Percentiles rank a stretch among this genome's conserved stretches.
Evolutionary conservation across 352 stramenopile genomes (phyloP).

Genomic region (Pythium phragmiticola): DNA sequence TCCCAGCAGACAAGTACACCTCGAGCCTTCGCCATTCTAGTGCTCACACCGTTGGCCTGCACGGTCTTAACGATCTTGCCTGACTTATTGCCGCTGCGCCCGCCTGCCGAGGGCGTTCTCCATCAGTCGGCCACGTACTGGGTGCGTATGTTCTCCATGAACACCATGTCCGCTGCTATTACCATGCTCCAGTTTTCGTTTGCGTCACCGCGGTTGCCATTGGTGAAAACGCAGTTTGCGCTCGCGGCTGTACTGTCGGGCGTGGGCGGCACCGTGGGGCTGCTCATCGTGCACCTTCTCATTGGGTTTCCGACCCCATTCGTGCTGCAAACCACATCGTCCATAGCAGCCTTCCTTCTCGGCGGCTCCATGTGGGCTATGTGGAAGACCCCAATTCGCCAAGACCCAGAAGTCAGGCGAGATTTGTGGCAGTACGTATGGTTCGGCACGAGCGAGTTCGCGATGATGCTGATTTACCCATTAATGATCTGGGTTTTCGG

Average conservation of each 20-base stretch:
- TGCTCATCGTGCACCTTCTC: neutral
- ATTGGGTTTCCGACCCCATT: slow-evolving; percentile 18
- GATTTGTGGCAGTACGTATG: neutral
- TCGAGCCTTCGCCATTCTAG: no score
- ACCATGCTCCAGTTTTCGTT: slow-evolving; percentile 10
- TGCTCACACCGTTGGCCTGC: no score
- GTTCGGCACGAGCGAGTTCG: neutral
- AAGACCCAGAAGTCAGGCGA: neutral
- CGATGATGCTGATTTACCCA: slow-evolving; percentile 19
- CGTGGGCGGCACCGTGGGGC: neutral
- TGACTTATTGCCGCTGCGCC: neutral
- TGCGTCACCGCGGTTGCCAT: neutral
- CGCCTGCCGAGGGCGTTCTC: neutral
- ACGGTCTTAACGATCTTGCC: neutral
- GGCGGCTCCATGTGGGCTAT: neutral
- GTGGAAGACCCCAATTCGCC: neutral
- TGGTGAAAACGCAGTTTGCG: neutral
- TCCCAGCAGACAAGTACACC: no score
- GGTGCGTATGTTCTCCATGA: neutral
- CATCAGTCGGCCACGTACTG: slow-evolving; percentile 5
- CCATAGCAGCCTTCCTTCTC: slow-evolving; percentile 16
- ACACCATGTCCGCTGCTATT: neutral
- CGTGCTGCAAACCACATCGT: slow-evolving; percentile 5
- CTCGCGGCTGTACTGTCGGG: neutral
- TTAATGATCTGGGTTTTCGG: slow-evolving; percentile 19